Evolutionary conservation across 2,329 filamentous ascomycete genomes (phyloP).

Genomic region (Drechslera avenae): DNA sequence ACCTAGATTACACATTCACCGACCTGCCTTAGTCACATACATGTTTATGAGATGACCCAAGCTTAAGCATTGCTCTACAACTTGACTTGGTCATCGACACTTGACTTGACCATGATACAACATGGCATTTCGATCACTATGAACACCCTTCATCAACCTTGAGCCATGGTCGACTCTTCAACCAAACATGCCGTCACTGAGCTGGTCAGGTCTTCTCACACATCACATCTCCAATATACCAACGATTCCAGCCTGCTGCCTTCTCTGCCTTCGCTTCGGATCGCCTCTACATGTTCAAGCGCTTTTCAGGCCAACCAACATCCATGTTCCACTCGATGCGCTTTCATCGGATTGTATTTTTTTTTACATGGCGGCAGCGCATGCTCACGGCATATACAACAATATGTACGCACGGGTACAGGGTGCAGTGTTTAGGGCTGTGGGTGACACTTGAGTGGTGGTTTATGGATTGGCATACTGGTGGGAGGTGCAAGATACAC

Average conservation of each 20-base stretch:
- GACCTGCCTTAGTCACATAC: too few species aligned
- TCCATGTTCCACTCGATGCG: not conserved
- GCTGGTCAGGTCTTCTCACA: slow-evolving; percentile 2
- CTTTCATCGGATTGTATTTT: not conserved
- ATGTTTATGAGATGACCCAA: too few species aligned
- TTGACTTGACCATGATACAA: slow-evolving; percentile 3
- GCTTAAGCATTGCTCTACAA: not conserved
- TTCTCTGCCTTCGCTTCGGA: not conserved
- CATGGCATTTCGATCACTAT: slow-evolving; percentile 7
- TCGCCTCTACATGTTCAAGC: not conserved
- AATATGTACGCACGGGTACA: not conserved
- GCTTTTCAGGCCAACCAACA: not conserved
- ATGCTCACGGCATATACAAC: too few species aligned
- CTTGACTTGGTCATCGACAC: not conserved
- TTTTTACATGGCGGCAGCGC: too few species aligned
- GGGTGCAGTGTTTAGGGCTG: slow-evolving; percentile 6
- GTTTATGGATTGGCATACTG: not conserved
- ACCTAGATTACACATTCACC: too few species aligned
- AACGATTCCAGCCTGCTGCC: slow-evolving; percentile 4
- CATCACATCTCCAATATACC: not conserved
- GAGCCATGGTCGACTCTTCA: slow-evolving; percentile 6
- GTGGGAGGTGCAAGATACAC: slow-evolving; percentile 8
- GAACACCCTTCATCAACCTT: slow-evolving; percentile 8
- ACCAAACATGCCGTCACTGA: slow-evolving; percentile 4
- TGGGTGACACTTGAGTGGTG: slow-evolving; percentile 1